Conservation (phyloP, 108 stramenopile genomes). For the Pseudonitzschia pungens region DNA sequence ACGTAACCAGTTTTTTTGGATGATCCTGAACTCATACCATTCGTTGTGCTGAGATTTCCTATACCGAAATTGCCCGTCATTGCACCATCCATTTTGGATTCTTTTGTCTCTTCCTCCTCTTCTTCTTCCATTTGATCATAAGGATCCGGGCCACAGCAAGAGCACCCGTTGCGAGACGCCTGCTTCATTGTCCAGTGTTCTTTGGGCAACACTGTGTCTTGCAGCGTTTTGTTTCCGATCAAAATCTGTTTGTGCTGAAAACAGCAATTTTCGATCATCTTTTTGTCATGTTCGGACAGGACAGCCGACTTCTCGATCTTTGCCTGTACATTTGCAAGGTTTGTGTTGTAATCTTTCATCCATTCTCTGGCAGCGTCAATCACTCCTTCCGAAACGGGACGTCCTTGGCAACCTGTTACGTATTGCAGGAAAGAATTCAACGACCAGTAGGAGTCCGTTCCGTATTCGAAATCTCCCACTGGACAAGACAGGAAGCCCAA, state of each 20-base stretch:
- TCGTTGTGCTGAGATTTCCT: background rate
- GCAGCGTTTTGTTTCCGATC: conserved; percentile 78
- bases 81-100: conserved; percentile 14
- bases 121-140: conserved; percentile 42
- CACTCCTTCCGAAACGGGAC: conserved; percentile 43
- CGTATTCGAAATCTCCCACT: conserved; percentile 41
- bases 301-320: conserved; percentile 6
- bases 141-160: conserved; percentile 48
- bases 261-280: conserved; percentile 65
- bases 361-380: conserved; percentile 54
- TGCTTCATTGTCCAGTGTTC: conserved; percentile 79
- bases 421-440: conserved; percentile 73
- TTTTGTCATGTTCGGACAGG: conserved; percentile 28
- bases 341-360: conserved; percentile 41
- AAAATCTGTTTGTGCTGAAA: conserved; percentile 80
- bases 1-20: conserved; percentile 30
- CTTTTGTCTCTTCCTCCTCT: conserved; percentile 19
- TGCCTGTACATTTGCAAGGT: conserved; percentile 11
- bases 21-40: conserved; percentile 6
- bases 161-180: conserved; percentile 52
- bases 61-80: background rate
- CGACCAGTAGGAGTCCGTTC: conserved; percentile 55
- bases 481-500: conserved; percentile 51
- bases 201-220: conserved; percentile 76
- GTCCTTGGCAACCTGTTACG: conserved; percentile 67